Percentiles rank a stretch among this genome's conserved stretches.
Conservation (phyloP, 2,329 filamentous ascomycete species). For the Lasiodiplodia theobromae region DNA sequence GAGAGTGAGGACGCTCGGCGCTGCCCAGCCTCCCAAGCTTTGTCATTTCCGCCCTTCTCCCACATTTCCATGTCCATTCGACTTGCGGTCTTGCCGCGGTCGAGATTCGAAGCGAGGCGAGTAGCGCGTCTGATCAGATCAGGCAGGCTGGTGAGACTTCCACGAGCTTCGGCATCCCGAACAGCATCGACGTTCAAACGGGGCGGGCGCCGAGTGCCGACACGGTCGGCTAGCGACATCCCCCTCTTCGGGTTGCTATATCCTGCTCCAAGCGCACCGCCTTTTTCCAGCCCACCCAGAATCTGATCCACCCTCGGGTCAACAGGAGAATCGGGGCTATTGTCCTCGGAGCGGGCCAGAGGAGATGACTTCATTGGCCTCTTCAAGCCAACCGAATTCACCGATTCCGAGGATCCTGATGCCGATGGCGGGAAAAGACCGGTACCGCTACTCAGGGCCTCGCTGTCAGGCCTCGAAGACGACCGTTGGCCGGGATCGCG, state of each 20-base stretch:
- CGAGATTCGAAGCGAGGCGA: conserved; percentile 83
- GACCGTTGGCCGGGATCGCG: conserved; percentile 20
- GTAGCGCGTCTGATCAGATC: conserved; percentile 92
- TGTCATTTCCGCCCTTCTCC: conserved; percentile 45
- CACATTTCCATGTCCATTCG: conserved; percentile 61
- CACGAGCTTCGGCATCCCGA: conserved; percentile 79
- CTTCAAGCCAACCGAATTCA: conserved; percentile 38
- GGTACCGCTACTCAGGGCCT: conserved; percentile 42
- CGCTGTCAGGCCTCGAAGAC: conserved; percentile 36
- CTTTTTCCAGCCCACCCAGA: conserved; percentile 41
- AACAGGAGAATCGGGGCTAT: conserved; percentile 32
- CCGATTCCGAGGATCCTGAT: conserved; percentile 40
- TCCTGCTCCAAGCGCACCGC: conserved; percentile 42
- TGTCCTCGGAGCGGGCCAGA: not conserved
- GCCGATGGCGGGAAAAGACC: conserved; percentile 44
- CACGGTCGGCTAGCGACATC: conserved; percentile 49
- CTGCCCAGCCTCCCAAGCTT: conserved; percentile 36
- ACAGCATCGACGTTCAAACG: conserved; percentile 83
- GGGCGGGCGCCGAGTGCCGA: conserved; percentile 65
- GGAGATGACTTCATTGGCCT: conserved; percentile 23
- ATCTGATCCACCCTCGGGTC: conserved; percentile 36
- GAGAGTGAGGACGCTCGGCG: conserved; percentile 59
- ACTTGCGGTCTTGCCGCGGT: conserved; percentile 76
- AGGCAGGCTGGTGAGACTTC: conserved; percentile 88
- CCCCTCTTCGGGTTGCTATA: conserved; percentile 40